Percentiles rank a stretch among this genome's conserved stretches.
Conservation (phyloP, 2,329 filamentous ascomycete genomes). For the Phaeosphaeriaceae sp. region DNA sequence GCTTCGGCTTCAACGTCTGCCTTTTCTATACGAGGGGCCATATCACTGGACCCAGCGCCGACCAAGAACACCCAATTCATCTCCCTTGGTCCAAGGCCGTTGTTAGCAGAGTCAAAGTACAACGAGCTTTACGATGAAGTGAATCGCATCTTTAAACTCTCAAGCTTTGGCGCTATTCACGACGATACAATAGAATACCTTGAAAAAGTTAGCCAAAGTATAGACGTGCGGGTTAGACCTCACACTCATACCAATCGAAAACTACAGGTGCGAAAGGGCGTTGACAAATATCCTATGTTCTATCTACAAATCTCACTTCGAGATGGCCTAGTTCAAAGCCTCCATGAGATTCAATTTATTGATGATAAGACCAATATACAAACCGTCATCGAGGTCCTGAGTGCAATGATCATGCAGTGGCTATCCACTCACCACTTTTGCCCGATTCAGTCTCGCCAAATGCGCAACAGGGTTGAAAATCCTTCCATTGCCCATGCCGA, state of each 20-base stretch:
- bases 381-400: constrained; percentile 68
- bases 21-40: constrained; percentile 70
- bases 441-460: constrained; percentile 51
- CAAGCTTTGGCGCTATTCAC: constrained; percentile 73
- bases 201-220: constrained; percentile 47
- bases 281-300: constrained; percentile 91
- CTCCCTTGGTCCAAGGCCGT: constrained; percentile 73
- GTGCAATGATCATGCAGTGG: constrained; percentile 74
- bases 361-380: constrained; percentile 52
- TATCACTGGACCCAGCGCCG: constrained; percentile 73
- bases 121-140: constrained; percentile 77
- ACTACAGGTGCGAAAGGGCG: constrained; percentile 64
- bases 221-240: no score
- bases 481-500: background rate
- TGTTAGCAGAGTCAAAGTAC: constrained; percentile 62
- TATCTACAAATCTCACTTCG: constrained; percentile 69
- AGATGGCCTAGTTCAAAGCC: constrained; percentile 8
- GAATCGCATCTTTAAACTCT: constrained; percentile 77
- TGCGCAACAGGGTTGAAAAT: constrained; percentile 3
- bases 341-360: constrained; percentile 28
- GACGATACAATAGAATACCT: constrained; percentile 48
- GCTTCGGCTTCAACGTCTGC: constrained; percentile 69
- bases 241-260: constrained; percentile 58
- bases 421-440: constrained; percentile 74
- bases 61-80: constrained; percentile 81